Base-by-base conservation (phyloP, 192 early-diverging fungal genomes). In the Backusella psychrophila region DNA sequence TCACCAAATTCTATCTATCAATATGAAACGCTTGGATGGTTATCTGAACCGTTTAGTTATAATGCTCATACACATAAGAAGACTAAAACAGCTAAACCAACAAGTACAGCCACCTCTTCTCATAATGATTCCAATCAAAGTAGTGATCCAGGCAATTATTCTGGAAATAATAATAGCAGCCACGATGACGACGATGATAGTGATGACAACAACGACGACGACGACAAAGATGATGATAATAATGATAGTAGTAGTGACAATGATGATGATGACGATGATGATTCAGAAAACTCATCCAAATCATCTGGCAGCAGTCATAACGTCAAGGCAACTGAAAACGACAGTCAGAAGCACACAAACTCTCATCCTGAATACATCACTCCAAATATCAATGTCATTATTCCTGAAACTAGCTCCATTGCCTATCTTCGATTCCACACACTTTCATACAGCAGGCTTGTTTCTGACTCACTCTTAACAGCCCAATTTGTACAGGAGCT, bases 401-500 rank as follows among this genome's bases (percentile, higher is more conserved):
- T 80, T 33, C 79, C 79, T 33, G 36, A 66, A 39, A 66, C 34
- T 14, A 71, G 59, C 21, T 19, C 34, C 6, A 36, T 69, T 14
- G 75, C 71, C 2, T 59, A 66, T 44, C 67, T 81, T 49, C 77
- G 74, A 19, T 77, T 81, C 52, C 69, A 81, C 14, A 35, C 46
- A 5, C 34, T 81, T 17, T 79, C 78, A 7, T 83, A 77, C 42
- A 26, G 29, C 26, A 68, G 72, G 56, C 69, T 83, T 72, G 76
- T 83, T 1, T 11, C 14, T 34, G 69, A 83, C 15, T 42, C 73
- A 14, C 53, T 83, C 9, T 38, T 77, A 39, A 72, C 82, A 1
- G 75, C 82, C 31, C 63, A 77, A 34, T 75, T 83, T 26, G 73
- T 80, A 26, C 76, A 77, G 23, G 72, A 66, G 1, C 29, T 83